Evolutionary conservation across 179 eudicot genomes (phyloP).

Genomic region (Beta lomatogona): DNA sequence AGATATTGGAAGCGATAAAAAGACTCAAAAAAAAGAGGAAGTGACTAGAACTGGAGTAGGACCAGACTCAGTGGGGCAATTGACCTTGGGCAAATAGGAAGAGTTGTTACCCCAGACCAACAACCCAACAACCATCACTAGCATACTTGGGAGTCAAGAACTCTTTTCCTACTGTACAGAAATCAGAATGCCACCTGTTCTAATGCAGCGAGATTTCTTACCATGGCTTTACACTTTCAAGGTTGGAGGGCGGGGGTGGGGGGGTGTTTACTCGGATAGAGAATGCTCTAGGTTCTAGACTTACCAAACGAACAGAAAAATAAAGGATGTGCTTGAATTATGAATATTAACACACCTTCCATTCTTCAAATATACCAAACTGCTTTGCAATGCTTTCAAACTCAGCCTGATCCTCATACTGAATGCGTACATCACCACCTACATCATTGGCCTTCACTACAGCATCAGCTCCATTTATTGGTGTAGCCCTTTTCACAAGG

Average conservation of each 20-base stretch:
- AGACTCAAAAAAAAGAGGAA: not conserved
- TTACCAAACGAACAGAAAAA: not conserved
- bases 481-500: constrained; percentile 72
- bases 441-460: constrained; percentile 62
- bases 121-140: not conserved
- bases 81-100: not conserved
- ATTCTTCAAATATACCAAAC: constrained; percentile 95
- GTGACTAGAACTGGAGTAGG: not conserved
- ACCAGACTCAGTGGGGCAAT: not conserved
- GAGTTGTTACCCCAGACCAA: not conserved
- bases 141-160: not conserved
- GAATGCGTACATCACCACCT: constrained; percentile 77
- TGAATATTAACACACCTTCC: constrained; percentile 67
- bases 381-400: constrained; percentile 81
- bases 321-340: not conserved
- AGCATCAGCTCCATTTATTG: constrained; percentile 56
- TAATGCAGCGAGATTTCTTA: too few species aligned
- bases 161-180: not conserved
- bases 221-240: too few species aligned
- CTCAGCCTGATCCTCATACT: constrained; percentile 67
- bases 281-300: too few species aligned
- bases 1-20: not conserved
- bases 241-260: too few species aligned
- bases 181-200: not conserved
- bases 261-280: too few species aligned